phyloP scores from a whole-genome alignment of 2,329 filamentous ascomycete genomes.

The Basipetospora chlamydospora region DNA sequence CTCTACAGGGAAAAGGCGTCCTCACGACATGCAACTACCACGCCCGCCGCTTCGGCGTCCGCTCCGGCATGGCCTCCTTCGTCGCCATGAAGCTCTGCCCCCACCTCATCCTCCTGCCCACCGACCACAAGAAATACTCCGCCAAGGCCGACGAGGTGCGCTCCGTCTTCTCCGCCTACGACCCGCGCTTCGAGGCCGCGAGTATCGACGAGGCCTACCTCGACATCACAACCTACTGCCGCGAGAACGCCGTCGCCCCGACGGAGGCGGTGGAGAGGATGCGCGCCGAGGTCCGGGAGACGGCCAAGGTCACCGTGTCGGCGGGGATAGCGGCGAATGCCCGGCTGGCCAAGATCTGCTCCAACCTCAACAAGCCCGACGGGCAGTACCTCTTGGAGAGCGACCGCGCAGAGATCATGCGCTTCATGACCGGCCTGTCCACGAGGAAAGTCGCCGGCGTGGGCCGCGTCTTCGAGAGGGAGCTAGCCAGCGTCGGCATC shows the following conservation, averaged over 20 bases:
- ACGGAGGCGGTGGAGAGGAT: slow-evolving; percentile 65
- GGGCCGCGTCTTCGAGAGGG: slow-evolving; percentile 84
- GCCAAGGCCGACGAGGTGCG: slow-evolving; percentile 83
- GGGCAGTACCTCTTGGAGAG: slow-evolving; percentile 69
- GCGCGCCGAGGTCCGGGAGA: slow-evolving; percentile 59
- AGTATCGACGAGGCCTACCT: slow-evolving; percentile 95
- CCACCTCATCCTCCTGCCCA: slow-evolving; percentile 62
- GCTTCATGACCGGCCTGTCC: slow-evolving; percentile 71
- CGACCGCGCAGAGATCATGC: slow-evolving; percentile 61
- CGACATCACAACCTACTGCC: slow-evolving; percentile 82
- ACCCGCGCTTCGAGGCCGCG: slow-evolving; percentile 79
- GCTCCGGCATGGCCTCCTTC: slow-evolving; percentile 91
- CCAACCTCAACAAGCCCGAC: slow-evolving; percentile 92
- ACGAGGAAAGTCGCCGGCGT: slow-evolving; percentile 89
- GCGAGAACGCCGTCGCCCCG: slow-evolving; percentile 51
- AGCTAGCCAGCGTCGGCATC: slow-evolving; percentile 75
- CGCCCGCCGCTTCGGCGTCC: slow-evolving; percentile 76
- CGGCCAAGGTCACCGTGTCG: slow-evolving; percentile 74
- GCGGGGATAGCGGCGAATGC: slow-evolving; percentile 91
- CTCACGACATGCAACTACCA: slow-evolving; percentile 69
- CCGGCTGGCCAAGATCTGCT: slow-evolving; percentile 87
- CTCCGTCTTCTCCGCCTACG: slow-evolving; percentile 70
- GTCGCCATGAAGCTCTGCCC: slow-evolving; percentile 92
- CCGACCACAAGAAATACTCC: slow-evolving; percentile 83
- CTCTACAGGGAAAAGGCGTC: slow-evolving; percentile 26